A percentile compares a stretch with the other conserved stretches of the same genome.
phyloP scores from a whole-genome alignment of 1,284 basidiomycete genomes.

The Trametes sp. region DNA sequence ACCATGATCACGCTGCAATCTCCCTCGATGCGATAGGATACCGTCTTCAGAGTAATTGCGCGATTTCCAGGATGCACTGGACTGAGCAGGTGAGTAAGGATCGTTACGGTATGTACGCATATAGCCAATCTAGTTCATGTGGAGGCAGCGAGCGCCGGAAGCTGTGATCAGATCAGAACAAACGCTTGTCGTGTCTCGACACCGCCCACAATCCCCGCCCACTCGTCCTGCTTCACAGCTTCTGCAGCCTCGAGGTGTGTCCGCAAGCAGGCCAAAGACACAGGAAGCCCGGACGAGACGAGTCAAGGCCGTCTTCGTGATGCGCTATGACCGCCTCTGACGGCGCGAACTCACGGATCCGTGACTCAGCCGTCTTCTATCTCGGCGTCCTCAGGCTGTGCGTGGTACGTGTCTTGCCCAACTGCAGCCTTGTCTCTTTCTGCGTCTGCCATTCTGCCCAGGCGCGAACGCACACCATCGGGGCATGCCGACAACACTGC shows the following conservation, averaged over 20 bases:
- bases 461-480: neutral
- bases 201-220: conserved; percentile 4
- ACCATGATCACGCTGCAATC: neutral
- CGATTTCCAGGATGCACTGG: neutral
- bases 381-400: conserved; percentile 23
- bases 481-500: neutral
- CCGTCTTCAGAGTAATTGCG: neutral
- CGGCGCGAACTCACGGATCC: conserved; percentile 9
- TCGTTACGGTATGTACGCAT: neutral
- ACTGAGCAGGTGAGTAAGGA: neutral
- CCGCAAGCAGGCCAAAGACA: conserved; percentile 5
- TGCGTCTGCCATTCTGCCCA: conserved; percentile 2
- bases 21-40: neutral
- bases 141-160: neutral
- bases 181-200: neutral
- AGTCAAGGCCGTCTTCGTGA: conserved; percentile 16
- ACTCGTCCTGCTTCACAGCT: conserved; percentile 7
- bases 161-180: conserved; percentile 3
- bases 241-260: conserved; percentile 5
- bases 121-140: neutral
- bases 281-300: conserved; percentile 10
- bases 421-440: conserved; percentile 2
- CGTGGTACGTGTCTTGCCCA: conserved; percentile 11
- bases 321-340: conserved; percentile 7
- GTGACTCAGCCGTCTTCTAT: conserved; percentile 22